Base-by-base conservation (phyloP, 2,329 filamentous ascomycete species). In the Colletotrichum lentis region DNA sequence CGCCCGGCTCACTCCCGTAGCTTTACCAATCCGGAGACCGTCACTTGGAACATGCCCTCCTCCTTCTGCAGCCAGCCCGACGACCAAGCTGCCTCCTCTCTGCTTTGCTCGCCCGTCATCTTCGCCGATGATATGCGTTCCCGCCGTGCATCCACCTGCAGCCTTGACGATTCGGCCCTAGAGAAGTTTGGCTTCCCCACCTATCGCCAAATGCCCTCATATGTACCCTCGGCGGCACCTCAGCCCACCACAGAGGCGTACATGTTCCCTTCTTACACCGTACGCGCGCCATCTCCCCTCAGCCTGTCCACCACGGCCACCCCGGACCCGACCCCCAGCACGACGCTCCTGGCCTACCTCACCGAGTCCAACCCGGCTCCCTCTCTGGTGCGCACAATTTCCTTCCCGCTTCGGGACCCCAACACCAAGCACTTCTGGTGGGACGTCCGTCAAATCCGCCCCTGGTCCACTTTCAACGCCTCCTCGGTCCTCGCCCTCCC, bases 351-450 rank as follows among this genome's bases (percentile, higher is more conserved):
- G 73, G 85, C 86, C 70, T 97, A 96, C 79, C 87, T 98, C 55
- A 94, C 91, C 3, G 83, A 86, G 0, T 81, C 91, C 69, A 97
- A 96, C 76, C 94, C 94, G 22, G 90, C 93, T 24, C 91, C 94
- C 20, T 90, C 91, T 47, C 84, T 97, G 41, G 93, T 97, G 44
- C 91, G 91, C 75, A 91, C 90, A 72, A 87, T 95, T 72, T 92
- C 91, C 68, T 90, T 91, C 76, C 89, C 80, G 71, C 83, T 84
- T 74, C 87, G 84, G 71, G 91, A 88, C 77, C 89, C 85, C 74
- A 86, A 85, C 79, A 90, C 86, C 74, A 93, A 90, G 77, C 90
- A 97, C 81, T 97, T 95, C 79, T 98, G 95, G 95, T 97, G 93
- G 92, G 95, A 98, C 75, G 86, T 97, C 67, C 91, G 95, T 73